Evolutionary conservation across 2,329 filamentous ascomycete species (phyloP).

Genomic region (Aspergillus sojae): DNA sequence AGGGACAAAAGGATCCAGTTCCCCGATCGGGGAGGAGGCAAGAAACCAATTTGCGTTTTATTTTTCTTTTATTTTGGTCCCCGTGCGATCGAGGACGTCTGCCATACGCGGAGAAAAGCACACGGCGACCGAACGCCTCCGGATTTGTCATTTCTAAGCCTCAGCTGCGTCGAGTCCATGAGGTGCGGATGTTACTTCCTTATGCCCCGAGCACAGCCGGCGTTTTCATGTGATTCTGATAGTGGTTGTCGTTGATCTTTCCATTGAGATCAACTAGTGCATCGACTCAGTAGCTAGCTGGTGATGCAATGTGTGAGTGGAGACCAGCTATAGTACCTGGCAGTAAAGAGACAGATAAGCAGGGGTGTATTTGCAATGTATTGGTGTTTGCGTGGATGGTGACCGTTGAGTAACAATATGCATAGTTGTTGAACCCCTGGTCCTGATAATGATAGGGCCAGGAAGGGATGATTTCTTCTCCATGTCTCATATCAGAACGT

Average conservation of each 20-base stretch:
- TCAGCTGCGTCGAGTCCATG: background rate
- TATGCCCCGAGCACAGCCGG: background rate
- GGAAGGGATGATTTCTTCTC: background rate
- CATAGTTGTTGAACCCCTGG: background rate
- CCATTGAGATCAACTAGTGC: background rate
- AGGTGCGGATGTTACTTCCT: background rate
- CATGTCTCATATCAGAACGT: background rate
- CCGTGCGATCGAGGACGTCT: background rate
- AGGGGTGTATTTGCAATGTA: background rate
- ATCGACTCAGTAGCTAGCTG: background rate
- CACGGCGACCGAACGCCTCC: background rate
- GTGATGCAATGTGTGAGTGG: background rate
- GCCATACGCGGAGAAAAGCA: background rate
- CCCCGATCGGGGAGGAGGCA: background rate
- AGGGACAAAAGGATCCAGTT: background rate
- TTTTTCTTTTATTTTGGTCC: too few species aligned
- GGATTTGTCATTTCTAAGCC: background rate
- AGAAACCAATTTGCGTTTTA: background rate
- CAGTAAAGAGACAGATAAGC: background rate
- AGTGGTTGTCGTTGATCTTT: background rate
- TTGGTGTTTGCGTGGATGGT: background rate
- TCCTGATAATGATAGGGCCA: background rate
- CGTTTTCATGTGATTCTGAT: background rate
- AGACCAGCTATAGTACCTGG: background rate
- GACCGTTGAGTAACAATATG: background rate